phyloP scores from a whole-genome alignment of 495 filamentous ascomycete species.

The Penicillium riverlandense region DNA sequence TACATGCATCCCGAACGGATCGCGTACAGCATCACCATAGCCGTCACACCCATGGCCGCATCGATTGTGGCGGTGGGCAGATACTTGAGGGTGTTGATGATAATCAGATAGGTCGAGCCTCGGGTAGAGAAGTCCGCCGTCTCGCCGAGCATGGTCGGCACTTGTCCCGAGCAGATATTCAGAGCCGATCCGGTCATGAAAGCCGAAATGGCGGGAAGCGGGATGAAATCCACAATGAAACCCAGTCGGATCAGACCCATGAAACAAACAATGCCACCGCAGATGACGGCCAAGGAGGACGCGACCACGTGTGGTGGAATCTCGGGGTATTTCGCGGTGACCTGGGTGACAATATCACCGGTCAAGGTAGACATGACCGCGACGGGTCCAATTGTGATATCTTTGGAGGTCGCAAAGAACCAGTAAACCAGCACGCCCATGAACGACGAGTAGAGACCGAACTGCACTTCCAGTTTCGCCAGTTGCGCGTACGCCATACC shows the following conservation, averaged over 20 bases:
- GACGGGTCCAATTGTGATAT: slow-evolving; percentile 98
- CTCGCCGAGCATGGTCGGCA: slow-evolving; percentile 80
- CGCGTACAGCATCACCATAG: slow-evolving; percentile 73
- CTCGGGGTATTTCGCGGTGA: slow-evolving; percentile 49
- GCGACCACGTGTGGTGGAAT: slow-evolving; percentile 58
- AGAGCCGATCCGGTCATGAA: slow-evolving; percentile 98
- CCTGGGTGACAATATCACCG: slow-evolving; percentile 67
- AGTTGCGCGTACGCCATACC: slow-evolving; percentile 95
- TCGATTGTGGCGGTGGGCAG: slow-evolving; percentile 63
- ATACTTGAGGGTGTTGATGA: slow-evolving; percentile 81
- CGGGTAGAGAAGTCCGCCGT: slow-evolving; percentile 61
- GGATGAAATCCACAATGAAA: slow-evolving; percentile 94
- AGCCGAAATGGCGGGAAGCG: slow-evolving; percentile 81
- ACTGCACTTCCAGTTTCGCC: slow-evolving; percentile 70
- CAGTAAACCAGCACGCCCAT: slow-evolving; percentile 96
- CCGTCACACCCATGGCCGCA: slow-evolving; percentile 84
- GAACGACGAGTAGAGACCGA: slow-evolving; percentile 92
- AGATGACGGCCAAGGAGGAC: slow-evolving; percentile 71
- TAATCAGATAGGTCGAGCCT: slow-evolving; percentile 71
- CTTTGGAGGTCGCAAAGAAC: slow-evolving; percentile 98
- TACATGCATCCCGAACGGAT: slow-evolving; percentile 66
- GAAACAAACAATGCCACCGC: slow-evolving; percentile 72
- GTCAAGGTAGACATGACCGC: slow-evolving; percentile 91
- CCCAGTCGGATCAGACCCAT: slow-evolving; percentile 76
- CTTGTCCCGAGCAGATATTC: slow-evolving; percentile 85